A percentile compares a stretch with the other conserved stretches of the same genome.
These are phyloP conservation scores for Fusarium citri DNA, from an alignment of 2,329 filamentous ascomycete genomes.

Conservation along the genomic window DNA sequence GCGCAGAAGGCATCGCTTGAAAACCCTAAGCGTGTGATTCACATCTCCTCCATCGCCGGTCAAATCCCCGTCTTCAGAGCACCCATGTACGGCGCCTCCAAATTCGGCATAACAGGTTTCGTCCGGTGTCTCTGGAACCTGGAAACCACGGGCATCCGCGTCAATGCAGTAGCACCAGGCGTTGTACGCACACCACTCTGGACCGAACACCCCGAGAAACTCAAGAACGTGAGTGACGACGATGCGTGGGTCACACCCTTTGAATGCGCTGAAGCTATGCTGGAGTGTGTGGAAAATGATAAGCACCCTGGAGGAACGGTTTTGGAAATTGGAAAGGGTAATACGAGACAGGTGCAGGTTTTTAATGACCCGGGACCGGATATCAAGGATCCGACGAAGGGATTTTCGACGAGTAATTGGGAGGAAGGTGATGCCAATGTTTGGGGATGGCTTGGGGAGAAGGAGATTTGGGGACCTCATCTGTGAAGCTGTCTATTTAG, in stretches of 20 bases:
- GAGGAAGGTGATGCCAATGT: conserved; percentile 45
- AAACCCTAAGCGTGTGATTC: conserved; percentile 53
- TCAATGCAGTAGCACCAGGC: conserved; percentile 59
- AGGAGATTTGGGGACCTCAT: conserved; percentile 41
- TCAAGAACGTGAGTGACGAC: conserved; percentile 50
- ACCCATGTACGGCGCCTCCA: conserved; percentile 56
- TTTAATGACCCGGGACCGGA: conserved; percentile 57
- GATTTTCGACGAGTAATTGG: conserved; percentile 46
- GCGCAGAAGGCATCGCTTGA: conserved; percentile 30
- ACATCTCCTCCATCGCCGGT: conserved; percentile 53
- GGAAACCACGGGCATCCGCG: conserved; percentile 52
- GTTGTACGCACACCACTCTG: conserved; percentile 59
- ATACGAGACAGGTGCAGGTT: conserved; percentile 49
- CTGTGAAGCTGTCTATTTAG: not conserved
- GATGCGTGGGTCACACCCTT: conserved; percentile 57
- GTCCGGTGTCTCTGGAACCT: conserved; percentile 55
- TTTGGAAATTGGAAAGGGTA: conserved; percentile 53
- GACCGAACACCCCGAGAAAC: conserved; percentile 58
- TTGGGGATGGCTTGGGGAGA: conserved; percentile 44
- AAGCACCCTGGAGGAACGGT: conserved; percentile 55
- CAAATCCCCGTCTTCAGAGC: conserved; percentile 50
- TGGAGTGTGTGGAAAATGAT: conserved; percentile 52
- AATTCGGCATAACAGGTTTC: conserved; percentile 55
- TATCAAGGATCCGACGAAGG: conserved; percentile 39
- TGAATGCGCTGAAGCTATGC: conserved; percentile 59